Base-by-base conservation (phyloP, 148 eudicot species). In the Camellia granthamiana region DNA sequence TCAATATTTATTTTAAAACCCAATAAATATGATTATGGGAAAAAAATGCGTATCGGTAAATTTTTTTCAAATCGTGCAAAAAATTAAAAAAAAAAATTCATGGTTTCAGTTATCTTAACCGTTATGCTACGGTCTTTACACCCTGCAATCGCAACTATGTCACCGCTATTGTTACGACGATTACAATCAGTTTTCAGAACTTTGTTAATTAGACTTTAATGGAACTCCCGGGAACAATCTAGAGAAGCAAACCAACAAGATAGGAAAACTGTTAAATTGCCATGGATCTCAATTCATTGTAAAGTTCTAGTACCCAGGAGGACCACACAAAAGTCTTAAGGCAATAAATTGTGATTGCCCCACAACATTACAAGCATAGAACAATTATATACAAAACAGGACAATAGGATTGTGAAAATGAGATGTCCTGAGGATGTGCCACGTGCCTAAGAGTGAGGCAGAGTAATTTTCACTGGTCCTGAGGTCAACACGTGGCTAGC, bases 231-330 rank as follows among this genome's bases (percentile, higher is more conserved):
- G 43, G 78, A 75, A 60, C 65, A 43, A 18, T 58, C 52, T 38
- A 67, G 65, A 75, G 60, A 5, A 60, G 67, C n/a, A 41, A 59
- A 38, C 23, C 14, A 9, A 75, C 78, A 43, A 75, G 67, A 75
- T 42, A 18, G 66, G 30, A 60, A 43, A 75, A 42, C 15, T 75
- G 61, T 52, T 60, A 47, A 49, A 49, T 49, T 5, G 6, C 52
- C 52, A 0, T 49, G 52, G 52, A 49, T 49, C 52, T 49, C 5
- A 7, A 4, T 49, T 49, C 3, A 4, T 49, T 49, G 52, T 49
- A 7, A 49, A 49, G 52, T 49, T 49, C 52, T 49, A 49, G 52
- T 49, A 49, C 52, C 8, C 16, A 3, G n/a, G 51, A 43, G 72
- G 72, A 67, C 72, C 72, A 69, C 51, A 30, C 46, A 9, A 30